Conservation (phyloP, 345 rosid species). For the Adansonia digitata region DNA sequence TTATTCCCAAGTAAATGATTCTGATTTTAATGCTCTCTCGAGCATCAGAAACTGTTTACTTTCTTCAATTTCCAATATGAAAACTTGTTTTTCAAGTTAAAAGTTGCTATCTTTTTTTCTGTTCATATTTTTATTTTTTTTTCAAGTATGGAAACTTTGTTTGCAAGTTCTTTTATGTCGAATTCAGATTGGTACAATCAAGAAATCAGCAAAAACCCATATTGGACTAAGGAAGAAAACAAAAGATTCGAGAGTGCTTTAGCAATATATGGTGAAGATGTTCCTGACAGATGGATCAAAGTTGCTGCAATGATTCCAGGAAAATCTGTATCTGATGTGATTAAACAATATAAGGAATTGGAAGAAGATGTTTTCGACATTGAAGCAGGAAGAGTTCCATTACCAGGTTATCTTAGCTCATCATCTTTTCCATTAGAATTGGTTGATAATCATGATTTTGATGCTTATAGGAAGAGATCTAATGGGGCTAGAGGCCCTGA, state of each 20-base stretch:
- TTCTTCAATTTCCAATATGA: not conserved
- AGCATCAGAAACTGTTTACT: not conserved
- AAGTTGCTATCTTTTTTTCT: not conserved
- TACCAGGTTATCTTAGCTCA: conserved; percentile 57
- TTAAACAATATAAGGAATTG: conserved; percentile 49
- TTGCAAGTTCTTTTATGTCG: conserved; percentile 28
- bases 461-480: conserved; percentile 49
- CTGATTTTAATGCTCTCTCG: conserved; percentile 15
- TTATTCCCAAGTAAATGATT: conserved; percentile 29
- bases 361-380: conserved; percentile 53
- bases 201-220: conserved; percentile 12
- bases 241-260: conserved; percentile 63
- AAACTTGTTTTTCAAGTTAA: not conserved
- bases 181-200: conserved; percentile 22
- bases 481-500: conserved; percentile 39
- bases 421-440: conserved; percentile 36
- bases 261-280: conserved; percentile 45
- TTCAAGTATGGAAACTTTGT: conserved; percentile 42
- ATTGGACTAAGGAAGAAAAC: conserved; percentile 67
- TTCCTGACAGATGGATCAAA: conserved; percentile 53
- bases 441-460: conserved; percentile 27
- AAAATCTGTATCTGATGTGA: conserved; percentile 49
- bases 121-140: not conserved
- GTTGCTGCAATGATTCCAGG: conserved; percentile 55
- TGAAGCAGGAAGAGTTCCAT: conserved; percentile 59